Conservation (phyloP, 2,329 filamentous ascomycete species). For the Aplosporella prunicola region DNA sequence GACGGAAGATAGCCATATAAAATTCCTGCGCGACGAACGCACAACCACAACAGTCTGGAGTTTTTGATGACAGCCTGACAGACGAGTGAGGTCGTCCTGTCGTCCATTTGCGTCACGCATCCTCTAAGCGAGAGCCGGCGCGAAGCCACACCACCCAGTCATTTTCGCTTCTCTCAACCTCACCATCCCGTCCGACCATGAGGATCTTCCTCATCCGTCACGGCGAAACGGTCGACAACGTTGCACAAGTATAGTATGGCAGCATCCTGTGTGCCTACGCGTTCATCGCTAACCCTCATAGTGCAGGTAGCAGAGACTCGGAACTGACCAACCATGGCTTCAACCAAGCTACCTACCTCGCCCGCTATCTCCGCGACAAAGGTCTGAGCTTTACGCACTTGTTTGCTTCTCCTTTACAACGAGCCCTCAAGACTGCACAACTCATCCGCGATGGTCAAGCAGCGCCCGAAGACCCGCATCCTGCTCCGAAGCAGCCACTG, state of each 20-base stretch:
- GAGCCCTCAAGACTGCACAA: conserved; percentile 62
- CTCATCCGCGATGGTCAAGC: conserved; percentile 51
- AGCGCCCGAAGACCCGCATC: conserved; percentile 7
- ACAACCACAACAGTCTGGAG: no score
- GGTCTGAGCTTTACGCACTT: conserved; percentile 58
- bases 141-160: no score
- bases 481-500: conserved; percentile 17
- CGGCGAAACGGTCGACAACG: conserved; percentile 85
- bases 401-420: conserved; percentile 69
- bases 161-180: no score
- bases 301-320: conserved; percentile 74
- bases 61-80: no score
- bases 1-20: no score
- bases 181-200: no score
- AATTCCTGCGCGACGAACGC: no score
- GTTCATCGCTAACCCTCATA: conserved; percentile 29
- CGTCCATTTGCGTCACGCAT: no score
- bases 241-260: conserved; percentile 61
- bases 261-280: conserved; percentile 10
- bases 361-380: conserved; percentile 53
- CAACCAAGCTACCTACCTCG: conserved; percentile 66
- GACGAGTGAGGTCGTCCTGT: no score
- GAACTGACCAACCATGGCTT: conserved; percentile 72
- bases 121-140: no score
- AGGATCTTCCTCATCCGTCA: conserved; percentile 72